Base-by-base conservation (phyloP, 2,329 filamentous ascomycete genomes). In the Fusarium citri region DNA sequence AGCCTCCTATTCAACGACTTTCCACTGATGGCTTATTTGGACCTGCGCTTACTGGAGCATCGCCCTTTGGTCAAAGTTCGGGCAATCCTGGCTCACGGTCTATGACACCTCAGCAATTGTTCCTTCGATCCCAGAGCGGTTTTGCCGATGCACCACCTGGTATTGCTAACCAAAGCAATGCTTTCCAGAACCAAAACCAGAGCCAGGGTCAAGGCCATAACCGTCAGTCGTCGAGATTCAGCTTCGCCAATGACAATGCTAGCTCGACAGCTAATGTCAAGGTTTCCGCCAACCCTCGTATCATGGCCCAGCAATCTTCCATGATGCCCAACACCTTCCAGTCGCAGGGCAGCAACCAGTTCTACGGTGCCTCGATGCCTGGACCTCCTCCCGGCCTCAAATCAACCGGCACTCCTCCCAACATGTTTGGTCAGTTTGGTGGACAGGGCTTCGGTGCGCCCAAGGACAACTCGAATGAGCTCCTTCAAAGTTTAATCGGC, bases 361-460 rank as follows among this genome's bases (percentile, higher is more conserved):
- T 94, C 78, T 98, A 96, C 79, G 88, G 91, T 49, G 91, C 89
- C 56, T 93, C 93, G 12, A 94, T 98, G 76, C 94, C 97, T 75
- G 95, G 94, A 6, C 96, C 97, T 28, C 96, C 96, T 64, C 97
- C 96, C 1, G 96, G 96, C 12, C 85, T 99, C 28, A 99, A 99
- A 83, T 97, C 95, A 23, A 94, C 94, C 4, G 94, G 94, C 43
- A 98, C 95, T 20, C 95, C 96, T 61, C 95, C 96, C 18, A 94
- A 93, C 74, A 96, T 98, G 88, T 98, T 98, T 80, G 92, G 93
- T 30, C 94, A 98, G 49, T 98, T 97, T 78, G 92, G 92, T 46
- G 91, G 88, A 67, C 84, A 87, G 51, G 89, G 89, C 43, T 93
- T 97, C 73, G 86, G 84, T 66, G 82, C 86, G 64, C 89, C 90